A percentile compares a stretch with the other conserved stretches of the same genome.
These are phyloP conservation scores for Gremmenia infestans DNA, from an alignment of 2,329 filamentous ascomycete genomes.

Conservation along the genomic window DNA sequence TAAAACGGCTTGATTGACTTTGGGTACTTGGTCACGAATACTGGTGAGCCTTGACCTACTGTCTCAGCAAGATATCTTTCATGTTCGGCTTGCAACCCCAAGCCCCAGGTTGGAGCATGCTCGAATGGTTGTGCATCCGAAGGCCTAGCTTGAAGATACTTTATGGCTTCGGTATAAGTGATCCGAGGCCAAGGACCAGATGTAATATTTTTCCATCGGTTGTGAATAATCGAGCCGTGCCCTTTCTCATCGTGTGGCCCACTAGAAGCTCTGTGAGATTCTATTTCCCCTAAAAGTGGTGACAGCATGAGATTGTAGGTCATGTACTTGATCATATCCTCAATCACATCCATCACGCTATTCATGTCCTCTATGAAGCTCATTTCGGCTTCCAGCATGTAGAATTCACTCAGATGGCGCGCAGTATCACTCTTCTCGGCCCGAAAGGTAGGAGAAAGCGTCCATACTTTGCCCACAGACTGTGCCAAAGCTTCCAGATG, in stretches of 20 bases:
- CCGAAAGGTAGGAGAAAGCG: slow-evolving; percentile 86
- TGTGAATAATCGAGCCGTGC: slow-evolving; percentile 45
- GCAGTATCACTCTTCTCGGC: slow-evolving; percentile 92
- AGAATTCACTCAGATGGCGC: slow-evolving; percentile 93
- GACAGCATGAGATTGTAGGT: slow-evolving; percentile 40
- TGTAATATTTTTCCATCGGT: slow-evolving; percentile 67
- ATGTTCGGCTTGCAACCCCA: slow-evolving; percentile 82
- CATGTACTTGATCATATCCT: slow-evolving; percentile 66
- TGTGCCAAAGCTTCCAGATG: slow-evolving; percentile 91
- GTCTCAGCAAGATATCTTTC: slow-evolving; percentile 77
- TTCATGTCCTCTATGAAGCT: slow-evolving; percentile 68
- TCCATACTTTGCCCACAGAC: slow-evolving; percentile 87
- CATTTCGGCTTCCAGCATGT: slow-evolving; percentile 94
- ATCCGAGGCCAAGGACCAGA: slow-evolving; percentile 67
- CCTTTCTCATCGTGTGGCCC: not conserved
- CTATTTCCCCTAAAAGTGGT: slow-evolving; percentile 49
- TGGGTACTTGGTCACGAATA: slow-evolving; percentile 96
- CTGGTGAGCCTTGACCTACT: slow-evolving; percentile 54
- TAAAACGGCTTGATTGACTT: slow-evolving; percentile 87
- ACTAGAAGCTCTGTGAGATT: not conserved
- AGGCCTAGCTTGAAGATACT: slow-evolving; percentile 56
- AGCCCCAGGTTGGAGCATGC: slow-evolving; percentile 64
- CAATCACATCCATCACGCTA: slow-evolving; percentile 72
- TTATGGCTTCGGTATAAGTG: slow-evolving; percentile 75
- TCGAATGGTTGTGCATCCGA: slow-evolving; percentile 67